Base-by-base conservation (phyloP, 257 asterid genomes). In the Haberlea rhodopensis region DNA sequence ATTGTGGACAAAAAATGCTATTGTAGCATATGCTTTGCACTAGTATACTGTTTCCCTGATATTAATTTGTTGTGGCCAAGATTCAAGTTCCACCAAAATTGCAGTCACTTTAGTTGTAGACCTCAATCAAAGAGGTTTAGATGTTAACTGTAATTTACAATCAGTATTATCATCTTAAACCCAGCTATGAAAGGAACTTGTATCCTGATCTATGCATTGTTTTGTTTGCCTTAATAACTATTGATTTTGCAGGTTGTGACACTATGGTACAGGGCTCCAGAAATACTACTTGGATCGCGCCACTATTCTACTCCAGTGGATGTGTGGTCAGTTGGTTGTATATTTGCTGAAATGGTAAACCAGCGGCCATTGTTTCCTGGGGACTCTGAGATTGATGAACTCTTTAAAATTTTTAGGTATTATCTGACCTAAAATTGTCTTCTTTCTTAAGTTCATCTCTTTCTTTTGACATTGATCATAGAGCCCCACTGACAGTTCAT, bases 211-310 rank as follows among this genome's bases (percentile, higher is more conserved):
- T 31, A n/a, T 28, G 10, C 8, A 8, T 58, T 32, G 18, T 67
- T 63, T 48, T 24, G 26, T 43, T 58, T 37, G 46, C 58, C 62
- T 28, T 40, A 56, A 45, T 55, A 55, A 51, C 66, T 29, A 53
- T 43, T 56, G 13, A 45, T 54, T 48, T 60, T 71, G 69, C 75
- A 91, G 99, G 99, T 89, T 63, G 99, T 90, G 67, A 94, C 99
- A 15, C 82, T 94, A 60, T 92, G 98, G 98, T 92, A 92, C 66
- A 85, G 98, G 73, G 98, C 98, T 71, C 98, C 98, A 61, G 98
- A 92, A 78, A 89, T 92, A 68, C 87, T 92, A 65, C 96, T 92
- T 63, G 97, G 97, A 67, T 87, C 95, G 20, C 92, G 87, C 29
- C 95, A 89, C 83, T 92, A 92, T 77, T 89, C 97, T 56, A 92